Evolutionary conservation across 2,329 filamentous ascomycete species (phyloP), one percentile per base, ranked within the genome.

Genomic region (Exophiala xenobiotica): DNA sequence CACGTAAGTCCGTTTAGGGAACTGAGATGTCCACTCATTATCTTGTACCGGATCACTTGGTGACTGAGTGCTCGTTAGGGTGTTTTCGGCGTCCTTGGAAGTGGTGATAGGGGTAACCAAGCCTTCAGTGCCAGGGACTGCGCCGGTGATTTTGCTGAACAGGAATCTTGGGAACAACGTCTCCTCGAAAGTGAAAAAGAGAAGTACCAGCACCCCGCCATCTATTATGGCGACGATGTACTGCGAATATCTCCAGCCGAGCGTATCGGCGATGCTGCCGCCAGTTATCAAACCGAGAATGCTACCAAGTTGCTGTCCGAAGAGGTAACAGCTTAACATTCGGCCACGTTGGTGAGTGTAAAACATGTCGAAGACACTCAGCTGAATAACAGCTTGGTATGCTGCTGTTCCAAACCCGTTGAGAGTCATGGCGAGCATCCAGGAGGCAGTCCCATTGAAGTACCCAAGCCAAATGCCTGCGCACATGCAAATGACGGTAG

Each of bases 401-500:
- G 72, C 54, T 6, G 71, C 81, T 43, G 81, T 80, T 6, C 78
- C 81, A 37, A 85, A 72, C 1, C 82, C 82, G 61, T 83, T 84
- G 7, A 85, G 68, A 4, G 81, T 70, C 53, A 75, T 74, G 26
- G 49, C 71, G 81, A 46, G 77, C 81, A 7, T 80, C 82, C 79
- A 86, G 82, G 63, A 85, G 84, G 46, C 77, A 79, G 46, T 70
- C 68, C 61, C 86, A 85, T 1, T 76, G 6, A 82, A 80, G 43
- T 70, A 70, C 0, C 81, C 82, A 54, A 80, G 74, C 80, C 78
- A 82, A 52, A 82, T 78, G 22, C 72, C 75, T 11, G 75, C 75
- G 2, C 67, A 73, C 31, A 81, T 68, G 58, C 76, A 79, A 53
- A 82, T 70, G 37, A 79, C 59, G 11, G 75, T 75, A 2, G 77